Evolutionary conservation across 331 rosid species (phyloP).

Genomic region (Quercus tomentella): DNA sequence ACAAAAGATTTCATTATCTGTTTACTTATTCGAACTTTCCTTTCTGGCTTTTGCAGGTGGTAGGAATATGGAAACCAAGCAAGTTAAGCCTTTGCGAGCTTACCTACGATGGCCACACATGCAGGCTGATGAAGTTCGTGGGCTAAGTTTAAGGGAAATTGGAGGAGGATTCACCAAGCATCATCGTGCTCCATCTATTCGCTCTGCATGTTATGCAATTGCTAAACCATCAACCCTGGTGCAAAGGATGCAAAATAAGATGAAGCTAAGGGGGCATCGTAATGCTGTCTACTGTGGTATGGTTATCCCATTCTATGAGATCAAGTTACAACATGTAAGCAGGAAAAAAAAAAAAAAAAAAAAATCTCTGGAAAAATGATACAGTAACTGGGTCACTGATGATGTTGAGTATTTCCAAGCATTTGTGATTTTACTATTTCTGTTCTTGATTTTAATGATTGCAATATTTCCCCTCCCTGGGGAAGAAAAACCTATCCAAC

Average conservation of each 20-base stretch:
- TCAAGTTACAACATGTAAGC: neutral
- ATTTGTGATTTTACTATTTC: conserved; percentile 9
- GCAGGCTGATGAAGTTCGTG: conserved; percentile 85
- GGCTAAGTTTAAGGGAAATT: conserved; percentile 71
- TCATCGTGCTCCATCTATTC: conserved; percentile 82
- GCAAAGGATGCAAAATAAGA: conserved; percentile 79
- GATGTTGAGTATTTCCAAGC: neutral
- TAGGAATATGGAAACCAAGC: conserved; percentile 33
- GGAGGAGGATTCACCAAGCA: conserved; percentile 89
- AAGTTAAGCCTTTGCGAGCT: conserved; percentile 50
- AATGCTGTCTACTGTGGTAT: conserved; percentile 92
- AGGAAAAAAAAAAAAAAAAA: neutral
- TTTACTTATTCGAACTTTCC: conserved; percentile 11
- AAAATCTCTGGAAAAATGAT: conserved; percentile 18
- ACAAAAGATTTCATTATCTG: neutral
- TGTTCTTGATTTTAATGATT: neutral
- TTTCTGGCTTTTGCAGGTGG: conserved; percentile 44
- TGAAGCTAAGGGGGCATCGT: conserved; percentile 86
- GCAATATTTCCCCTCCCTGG: neutral
- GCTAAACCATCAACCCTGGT: conserved; percentile 89
- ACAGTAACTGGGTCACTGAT: conserved; percentile 5
- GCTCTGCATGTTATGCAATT: conserved; percentile 86
- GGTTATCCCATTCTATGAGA: conserved; percentile 12
- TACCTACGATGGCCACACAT: conserved; percentile 87
- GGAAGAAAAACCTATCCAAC: no score